These are phyloP conservation scores for Suillus paluster DNA, from an alignment of 768 basidiomycete genomes.

Conservation along the genomic window DNA sequence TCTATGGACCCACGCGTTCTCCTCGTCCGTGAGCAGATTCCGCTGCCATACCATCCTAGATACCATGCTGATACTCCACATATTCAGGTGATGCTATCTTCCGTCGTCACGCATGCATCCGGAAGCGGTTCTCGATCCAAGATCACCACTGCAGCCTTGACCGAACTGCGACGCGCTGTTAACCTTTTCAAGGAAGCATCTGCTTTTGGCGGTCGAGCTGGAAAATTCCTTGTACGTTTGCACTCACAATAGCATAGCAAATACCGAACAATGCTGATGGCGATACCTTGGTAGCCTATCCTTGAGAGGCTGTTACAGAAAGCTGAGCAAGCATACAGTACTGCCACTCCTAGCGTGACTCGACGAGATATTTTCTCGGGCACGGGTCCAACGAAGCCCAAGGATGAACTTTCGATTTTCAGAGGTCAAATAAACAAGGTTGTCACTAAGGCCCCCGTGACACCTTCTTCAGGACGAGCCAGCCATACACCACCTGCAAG, in stretches of 20 bases:
- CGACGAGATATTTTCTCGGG: constrained; percentile 62
- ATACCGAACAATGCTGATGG: neutral
- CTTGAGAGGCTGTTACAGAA: constrained; percentile 63
- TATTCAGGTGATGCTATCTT: constrained; percentile 71
- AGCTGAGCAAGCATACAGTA: constrained; percentile 57
- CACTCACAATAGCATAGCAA: neutral
- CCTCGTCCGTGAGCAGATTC: constrained; percentile 53
- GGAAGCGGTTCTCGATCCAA: constrained; percentile 52
- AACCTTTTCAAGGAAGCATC: constrained; percentile 71
- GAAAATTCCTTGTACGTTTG: constrained; percentile 66
- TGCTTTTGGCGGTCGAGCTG: constrained; percentile 63
- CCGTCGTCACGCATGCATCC: constrained; percentile 73
- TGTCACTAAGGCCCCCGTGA: constrained; percentile 45
- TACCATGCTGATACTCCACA: constrained; percentile 6
- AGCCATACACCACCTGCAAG: constrained; percentile 16
- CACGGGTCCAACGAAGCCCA: constrained; percentile 47
- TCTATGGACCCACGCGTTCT: constrained; percentile 75
- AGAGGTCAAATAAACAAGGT: constrained; percentile 75
- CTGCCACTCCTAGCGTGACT: constrained; percentile 47
- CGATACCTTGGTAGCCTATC: constrained; percentile 55
- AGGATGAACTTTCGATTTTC: constrained; percentile 77
- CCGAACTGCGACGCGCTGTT: constrained; percentile 62
- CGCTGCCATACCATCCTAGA: constrained; percentile 1
- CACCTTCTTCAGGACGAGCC: constrained; percentile 14
- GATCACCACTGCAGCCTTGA: constrained; percentile 70